These are phyloP conservation scores for Gaeumannomyces tritici DNA, from an alignment of 2,329 filamentous ascomycete genomes.

Conservation along the genomic window DNA sequence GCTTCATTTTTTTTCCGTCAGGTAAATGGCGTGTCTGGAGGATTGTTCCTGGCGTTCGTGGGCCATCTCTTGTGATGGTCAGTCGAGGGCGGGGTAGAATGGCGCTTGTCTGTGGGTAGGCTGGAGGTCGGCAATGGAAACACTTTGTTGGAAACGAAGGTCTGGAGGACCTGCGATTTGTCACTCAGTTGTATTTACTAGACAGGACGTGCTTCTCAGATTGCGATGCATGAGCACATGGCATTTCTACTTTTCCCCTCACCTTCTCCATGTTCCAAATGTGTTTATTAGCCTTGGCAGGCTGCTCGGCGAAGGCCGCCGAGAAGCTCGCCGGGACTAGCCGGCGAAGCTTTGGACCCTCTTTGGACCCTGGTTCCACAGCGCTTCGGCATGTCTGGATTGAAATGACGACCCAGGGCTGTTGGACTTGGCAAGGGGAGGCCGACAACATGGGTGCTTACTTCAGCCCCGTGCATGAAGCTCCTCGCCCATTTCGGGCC, in stretches of 20 bases:
- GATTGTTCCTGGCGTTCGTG: background rate
- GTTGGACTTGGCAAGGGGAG: background rate
- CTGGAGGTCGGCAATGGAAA: background rate
- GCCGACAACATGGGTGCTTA: background rate
- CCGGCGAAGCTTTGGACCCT: background rate
- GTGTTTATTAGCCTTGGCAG: background rate
- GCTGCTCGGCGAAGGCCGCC: background rate
- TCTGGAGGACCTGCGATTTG: background rate
- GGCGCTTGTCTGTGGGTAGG: background rate
- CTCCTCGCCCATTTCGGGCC: background rate
- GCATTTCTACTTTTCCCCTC: background rate
- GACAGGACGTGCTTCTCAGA: background rate
- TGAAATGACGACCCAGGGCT: too few relatives aligned
- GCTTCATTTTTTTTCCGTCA: background rate
- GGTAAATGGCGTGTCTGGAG: background rate
- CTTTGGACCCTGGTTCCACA: too few relatives aligned
- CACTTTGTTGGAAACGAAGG: background rate
- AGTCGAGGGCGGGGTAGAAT: background rate
- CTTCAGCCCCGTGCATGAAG: background rate
- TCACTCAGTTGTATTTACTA: background rate
- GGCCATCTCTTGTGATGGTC: background rate
- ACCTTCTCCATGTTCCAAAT: background rate
- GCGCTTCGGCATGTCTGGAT: too few relatives aligned
- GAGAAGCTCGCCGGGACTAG: background rate
- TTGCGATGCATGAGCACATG: background rate